phyloP scores from a whole-genome alignment of 768 basidiomycete species.

The Suillus americanus region DNA sequence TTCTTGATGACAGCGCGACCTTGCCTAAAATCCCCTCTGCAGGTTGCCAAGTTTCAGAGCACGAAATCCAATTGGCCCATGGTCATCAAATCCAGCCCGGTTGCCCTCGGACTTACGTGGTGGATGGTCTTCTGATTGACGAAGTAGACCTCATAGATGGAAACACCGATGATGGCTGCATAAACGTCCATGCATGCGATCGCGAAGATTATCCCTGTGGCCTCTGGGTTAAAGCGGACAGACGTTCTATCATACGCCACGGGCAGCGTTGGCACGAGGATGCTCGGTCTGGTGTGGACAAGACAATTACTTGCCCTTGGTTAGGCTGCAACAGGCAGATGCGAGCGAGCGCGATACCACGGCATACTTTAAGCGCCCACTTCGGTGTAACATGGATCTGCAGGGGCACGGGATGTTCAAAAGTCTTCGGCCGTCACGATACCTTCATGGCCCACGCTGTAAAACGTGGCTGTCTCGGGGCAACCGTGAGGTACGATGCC shows the following conservation, averaged over 20 bases:
- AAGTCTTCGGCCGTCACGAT: not conserved
- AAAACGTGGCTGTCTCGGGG: not conserved
- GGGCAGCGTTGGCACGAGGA: not conserved
- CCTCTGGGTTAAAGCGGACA: constrained; percentile 6
- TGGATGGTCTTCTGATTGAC: not conserved
- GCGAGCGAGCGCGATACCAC: not conserved
- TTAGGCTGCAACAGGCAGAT: not conserved
- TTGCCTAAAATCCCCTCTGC: not conserved
- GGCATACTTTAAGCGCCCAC: not conserved
- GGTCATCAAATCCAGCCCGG: not conserved
- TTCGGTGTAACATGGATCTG: not conserved
- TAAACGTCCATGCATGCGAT: not conserved
- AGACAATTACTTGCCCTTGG: not conserved
- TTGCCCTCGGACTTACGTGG: not conserved
- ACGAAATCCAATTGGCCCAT: not conserved
- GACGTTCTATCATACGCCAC: not conserved
- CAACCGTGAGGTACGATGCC: not conserved
- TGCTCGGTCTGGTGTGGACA: not conserved
- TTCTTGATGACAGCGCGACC: not conserved
- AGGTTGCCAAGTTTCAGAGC: not conserved
- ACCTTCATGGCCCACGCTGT: not conserved
- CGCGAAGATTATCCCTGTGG: not conserved
- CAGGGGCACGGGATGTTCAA: not conserved
- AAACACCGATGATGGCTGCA: not conserved
- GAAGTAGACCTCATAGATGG: not conserved